Evolutionary conservation across 306 rosid species (phyloP).

Genomic region (Pyrus pyrifolia): DNA sequence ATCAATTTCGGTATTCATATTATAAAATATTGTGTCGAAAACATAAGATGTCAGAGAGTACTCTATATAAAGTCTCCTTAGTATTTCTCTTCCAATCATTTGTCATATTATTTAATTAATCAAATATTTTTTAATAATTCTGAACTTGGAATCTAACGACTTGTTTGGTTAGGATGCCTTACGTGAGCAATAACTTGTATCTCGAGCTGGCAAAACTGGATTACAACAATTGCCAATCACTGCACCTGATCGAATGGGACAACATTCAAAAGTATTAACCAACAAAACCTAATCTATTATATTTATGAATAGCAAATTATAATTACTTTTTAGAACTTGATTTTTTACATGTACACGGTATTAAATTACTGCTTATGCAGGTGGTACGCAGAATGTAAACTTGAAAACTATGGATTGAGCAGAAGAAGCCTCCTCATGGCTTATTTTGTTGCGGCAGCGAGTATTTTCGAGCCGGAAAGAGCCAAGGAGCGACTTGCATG

Average conservation of each 20-base stretch:
- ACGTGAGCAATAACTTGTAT: slow-evolving; percentile 61
- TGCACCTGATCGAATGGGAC: slow-evolving; percentile 76
- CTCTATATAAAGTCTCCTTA: no score
- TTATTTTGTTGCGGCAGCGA: slow-evolving; percentile 67
- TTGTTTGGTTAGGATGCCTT: slow-evolving; percentile 48
- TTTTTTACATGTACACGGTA: not conserved
- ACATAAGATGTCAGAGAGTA: no score
- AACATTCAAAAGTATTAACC: slow-evolving; percentile 44
- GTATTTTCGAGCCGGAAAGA: slow-evolving; percentile 68
- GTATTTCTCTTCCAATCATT: no score
- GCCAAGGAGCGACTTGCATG: slow-evolving; percentile 69
- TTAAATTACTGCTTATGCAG: slow-evolving; percentile 24
- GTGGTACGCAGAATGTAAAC: slow-evolving; percentile 65
- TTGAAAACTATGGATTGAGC: slow-evolving; percentile 58
- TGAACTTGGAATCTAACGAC: not conserved
- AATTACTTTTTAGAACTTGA: not conserved
- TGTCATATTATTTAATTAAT: no score
- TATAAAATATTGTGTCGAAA: no score
- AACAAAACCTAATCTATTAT: not conserved
- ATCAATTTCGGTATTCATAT: rapidly evolving
- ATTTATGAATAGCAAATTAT: not conserved
- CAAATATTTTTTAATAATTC: not conserved
- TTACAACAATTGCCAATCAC: slow-evolving; percentile 70
- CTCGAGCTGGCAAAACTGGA: slow-evolving; percentile 85
- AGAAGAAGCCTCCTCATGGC: slow-evolving; percentile 46